Evolutionary conservation across 768 basidiomycete genomes (phyloP), one percentile per base, ranked within the genome.

Genomic region (Inosperma sp.): DNA sequence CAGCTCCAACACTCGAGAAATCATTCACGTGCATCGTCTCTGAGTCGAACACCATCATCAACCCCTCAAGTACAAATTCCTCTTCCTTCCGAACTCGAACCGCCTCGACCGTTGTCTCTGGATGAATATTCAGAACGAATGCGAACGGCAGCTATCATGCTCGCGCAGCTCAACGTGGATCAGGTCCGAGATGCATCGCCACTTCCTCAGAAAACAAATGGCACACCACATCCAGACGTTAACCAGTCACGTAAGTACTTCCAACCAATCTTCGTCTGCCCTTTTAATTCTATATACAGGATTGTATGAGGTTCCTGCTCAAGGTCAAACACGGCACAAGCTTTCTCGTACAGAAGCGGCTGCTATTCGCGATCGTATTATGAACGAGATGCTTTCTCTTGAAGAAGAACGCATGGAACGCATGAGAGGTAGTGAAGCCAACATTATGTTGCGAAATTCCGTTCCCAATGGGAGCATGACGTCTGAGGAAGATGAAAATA

Each of bases 111-210:
- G 7, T 71, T 98, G 12, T 92, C 93, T 1, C 73, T 99, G 19
- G 95, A 99, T 59, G 95, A 99, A 58, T 99, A 99, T 69, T 95
- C 95, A 1, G 93, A 97, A 58, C 83, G 96, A 44, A 99, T 99
- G 96, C 83, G 92, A 7, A 96, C 93, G 8, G 96, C 96, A 8
- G 96, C 96, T 8, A 86, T 98, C 55, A 97, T 99, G 96, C 83
- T 99, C 23, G 85, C 96, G 1, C 96, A 99, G 67, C 78, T 99
- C 41, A 96, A 93, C 60, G 85, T 92, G 1, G 90, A 78, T 60
- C 74, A 87, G 44, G 71, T 79, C 25, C 78, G 81, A 55, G 85
- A 87, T 51, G 35, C 64, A 56, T 37, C 61, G 6, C 62, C 52
- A 34, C 34, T 50, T 25, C 46, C 55, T 21, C 59, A 47, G 21